Evolutionary conservation across 2,329 filamentous ascomycete genomes (phyloP).

Genomic region (Penicillium sumatraense): DNA sequence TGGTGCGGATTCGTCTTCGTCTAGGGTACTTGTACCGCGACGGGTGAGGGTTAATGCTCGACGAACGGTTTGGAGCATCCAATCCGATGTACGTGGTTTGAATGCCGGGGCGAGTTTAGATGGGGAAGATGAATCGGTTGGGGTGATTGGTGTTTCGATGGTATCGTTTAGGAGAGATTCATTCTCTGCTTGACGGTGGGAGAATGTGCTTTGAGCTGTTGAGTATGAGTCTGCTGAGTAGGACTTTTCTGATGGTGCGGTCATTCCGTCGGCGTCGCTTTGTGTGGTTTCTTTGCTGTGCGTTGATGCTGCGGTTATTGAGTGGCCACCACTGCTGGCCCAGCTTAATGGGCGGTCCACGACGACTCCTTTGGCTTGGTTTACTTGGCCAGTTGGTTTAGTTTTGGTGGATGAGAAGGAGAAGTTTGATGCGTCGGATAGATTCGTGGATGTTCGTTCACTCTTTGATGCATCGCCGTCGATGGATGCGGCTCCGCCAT

Average conservation of each 20-base stretch:
- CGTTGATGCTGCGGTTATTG: constrained; percentile 23
- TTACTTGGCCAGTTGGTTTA: constrained; percentile 23
- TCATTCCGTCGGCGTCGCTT: constrained; percentile 30
- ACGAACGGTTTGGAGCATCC: constrained; percentile 72
- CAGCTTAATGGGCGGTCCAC: constrained; percentile 28
- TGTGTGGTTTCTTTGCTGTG: constrained; percentile 26
- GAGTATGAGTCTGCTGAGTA: constrained; percentile 56
- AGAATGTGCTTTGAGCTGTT: constrained; percentile 56
- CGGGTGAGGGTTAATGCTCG: constrained; percentile 61
- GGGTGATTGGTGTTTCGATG: constrained; percentile 30
- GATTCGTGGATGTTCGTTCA: constrained; percentile 60
- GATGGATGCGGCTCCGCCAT: constrained; percentile 15
- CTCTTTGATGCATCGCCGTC: constrained; percentile 49
- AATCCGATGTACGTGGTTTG: constrained; percentile 62
- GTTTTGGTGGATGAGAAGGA: constrained; percentile 42
- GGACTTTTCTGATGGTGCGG: constrained; percentile 39
- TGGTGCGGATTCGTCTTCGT: constrained; percentile 21
- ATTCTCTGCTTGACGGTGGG: constrained; percentile 56
- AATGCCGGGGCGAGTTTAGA: constrained; percentile 29
- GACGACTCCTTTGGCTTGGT: constrained; percentile 22
- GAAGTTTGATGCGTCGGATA: constrained; percentile 59
- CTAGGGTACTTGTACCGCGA: constrained; percentile 28
- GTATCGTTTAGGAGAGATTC: constrained; percentile 55
- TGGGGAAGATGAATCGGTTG: constrained; percentile 32
- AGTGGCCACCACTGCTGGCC: constrained; percentile 29